Conservation (phyloP, 2,329 filamentous ascomycete species). For the Xylaria sp. region DNA sequence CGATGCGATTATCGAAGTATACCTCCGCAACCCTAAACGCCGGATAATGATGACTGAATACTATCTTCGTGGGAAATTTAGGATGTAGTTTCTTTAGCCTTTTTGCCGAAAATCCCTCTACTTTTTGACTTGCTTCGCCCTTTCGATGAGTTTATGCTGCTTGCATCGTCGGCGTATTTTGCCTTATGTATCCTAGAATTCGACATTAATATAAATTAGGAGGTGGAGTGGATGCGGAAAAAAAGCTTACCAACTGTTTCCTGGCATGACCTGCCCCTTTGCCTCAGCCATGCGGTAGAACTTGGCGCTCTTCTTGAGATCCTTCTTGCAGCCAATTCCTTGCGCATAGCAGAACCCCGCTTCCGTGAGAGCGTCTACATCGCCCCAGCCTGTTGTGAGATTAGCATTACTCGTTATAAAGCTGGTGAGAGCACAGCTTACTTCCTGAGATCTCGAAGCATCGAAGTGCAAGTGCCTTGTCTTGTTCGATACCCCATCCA, state of each 20-base stretch:
- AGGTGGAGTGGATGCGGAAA: background rate
- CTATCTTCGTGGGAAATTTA: slow-evolving; percentile 21
- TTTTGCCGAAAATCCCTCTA: slow-evolving; percentile 76
- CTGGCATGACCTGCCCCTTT: slow-evolving; percentile 96
- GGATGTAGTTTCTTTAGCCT: slow-evolving; percentile 48
- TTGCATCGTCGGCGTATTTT: slow-evolving; percentile 81
- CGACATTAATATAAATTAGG: slow-evolving; percentile 26
- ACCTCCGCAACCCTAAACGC: slow-evolving; percentile 36
- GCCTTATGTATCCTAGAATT: slow-evolving; percentile 88
- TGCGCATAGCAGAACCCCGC: slow-evolving; percentile 97
- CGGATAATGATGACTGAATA: slow-evolving; percentile 30
- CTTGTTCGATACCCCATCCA: slow-evolving; percentile 95
- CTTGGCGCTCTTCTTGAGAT: slow-evolving; percentile 91
- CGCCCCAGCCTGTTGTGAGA: slow-evolving; percentile 77
- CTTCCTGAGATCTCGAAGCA: slow-evolving; percentile 97
- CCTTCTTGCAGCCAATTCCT: slow-evolving; percentile 93
- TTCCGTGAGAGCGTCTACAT: slow-evolving; percentile 92
- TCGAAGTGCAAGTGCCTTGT: slow-evolving; percentile 84
- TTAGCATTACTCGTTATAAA: slow-evolving; percentile 43
- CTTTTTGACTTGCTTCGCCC: slow-evolving; percentile 79
- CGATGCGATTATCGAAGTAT: slow-evolving; percentile 36
- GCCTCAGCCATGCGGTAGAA: slow-evolving; percentile 91
- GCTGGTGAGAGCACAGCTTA: slow-evolving; percentile 56
- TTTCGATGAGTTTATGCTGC: slow-evolving; percentile 68
- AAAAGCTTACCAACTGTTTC: slow-evolving; percentile 88